Evolutionary conservation across 148 eudicot species (phyloP).

Genomic region (Chenopodium quinoa): DNA sequence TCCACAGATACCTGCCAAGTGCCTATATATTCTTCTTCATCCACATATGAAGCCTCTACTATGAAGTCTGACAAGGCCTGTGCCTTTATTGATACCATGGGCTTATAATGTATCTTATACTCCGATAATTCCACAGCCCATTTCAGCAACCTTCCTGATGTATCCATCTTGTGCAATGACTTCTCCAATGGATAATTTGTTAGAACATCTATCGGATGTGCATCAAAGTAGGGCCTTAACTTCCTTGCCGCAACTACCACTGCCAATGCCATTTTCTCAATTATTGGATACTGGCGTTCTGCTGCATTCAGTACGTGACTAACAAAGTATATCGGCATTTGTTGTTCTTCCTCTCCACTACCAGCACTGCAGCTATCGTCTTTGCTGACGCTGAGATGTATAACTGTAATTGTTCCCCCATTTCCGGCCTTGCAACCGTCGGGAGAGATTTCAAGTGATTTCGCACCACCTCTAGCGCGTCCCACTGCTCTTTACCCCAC

Average conservation of each 20-base stretch:
- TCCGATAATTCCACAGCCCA: not conserved
- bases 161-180: not conserved
- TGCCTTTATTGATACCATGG: not conserved
- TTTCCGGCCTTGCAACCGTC: too few species aligned
- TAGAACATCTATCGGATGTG: not conserved
- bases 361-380: too few species aligned
- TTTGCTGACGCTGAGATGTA: too few species aligned
- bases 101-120: too few species aligned
- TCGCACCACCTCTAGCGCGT: not conserved
- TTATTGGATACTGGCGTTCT: not conserved
- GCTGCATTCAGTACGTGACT: too few species aligned
- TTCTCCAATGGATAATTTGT: not conserved
- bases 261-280: not conserved
- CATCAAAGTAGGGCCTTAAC: not conserved
- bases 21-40: not conserved
- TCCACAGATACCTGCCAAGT: not conserved
- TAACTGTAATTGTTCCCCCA: too few species aligned
- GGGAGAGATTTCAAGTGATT: not conserved
- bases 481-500: too few species aligned
- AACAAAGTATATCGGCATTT: not conserved
- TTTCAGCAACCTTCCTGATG: not conserved
- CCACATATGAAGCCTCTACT: not conserved
- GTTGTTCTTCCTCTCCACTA: not conserved
- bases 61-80: not conserved
- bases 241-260: not conserved